These are phyloP conservation scores for Pythium periplocum DNA, from an alignment of 352 stramenopile species.

Conservation along the genomic window DNA sequence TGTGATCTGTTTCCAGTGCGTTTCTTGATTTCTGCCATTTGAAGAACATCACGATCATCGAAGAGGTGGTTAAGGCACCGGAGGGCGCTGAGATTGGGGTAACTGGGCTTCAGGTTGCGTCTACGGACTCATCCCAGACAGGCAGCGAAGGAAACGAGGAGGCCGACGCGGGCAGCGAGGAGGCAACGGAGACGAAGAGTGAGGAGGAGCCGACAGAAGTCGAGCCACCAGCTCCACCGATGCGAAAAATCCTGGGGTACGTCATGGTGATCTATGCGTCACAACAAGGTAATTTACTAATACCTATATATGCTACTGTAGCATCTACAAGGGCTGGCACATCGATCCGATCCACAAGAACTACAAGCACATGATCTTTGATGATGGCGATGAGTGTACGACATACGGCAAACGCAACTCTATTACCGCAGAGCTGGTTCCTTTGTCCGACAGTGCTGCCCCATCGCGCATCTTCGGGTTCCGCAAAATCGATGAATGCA, in stretches of 20 bases:
- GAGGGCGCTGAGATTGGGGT: too few relatives aligned
- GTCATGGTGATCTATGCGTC: background rate
- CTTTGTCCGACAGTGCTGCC: slow-evolving; percentile 30
- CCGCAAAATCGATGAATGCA: slow-evolving; percentile 50
- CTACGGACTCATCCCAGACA: slow-evolving; percentile 1
- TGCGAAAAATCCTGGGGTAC: slow-evolving; percentile 51
- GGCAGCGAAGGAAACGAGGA: background rate
- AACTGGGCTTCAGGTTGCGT: slow-evolving; percentile 2
- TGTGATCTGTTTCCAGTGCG: slow-evolving; percentile 23
- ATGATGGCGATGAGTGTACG: slow-evolving; percentile 65
- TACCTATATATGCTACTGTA: slow-evolving; percentile 8
- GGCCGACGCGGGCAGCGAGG: too few relatives aligned
- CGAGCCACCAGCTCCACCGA: slow-evolving; percentile 7
- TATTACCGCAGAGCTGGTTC: slow-evolving; percentile 48
- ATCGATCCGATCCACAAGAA: slow-evolving; percentile 70
- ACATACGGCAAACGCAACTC: slow-evolving; percentile 35
- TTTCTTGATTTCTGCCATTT: slow-evolving; percentile 57
- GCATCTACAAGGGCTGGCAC: slow-evolving; percentile 73
- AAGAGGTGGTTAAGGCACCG: background rate
- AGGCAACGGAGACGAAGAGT: slow-evolving; percentile 4
- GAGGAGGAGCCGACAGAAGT: background rate
- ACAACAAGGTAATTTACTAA: background rate
- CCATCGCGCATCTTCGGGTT: slow-evolving; percentile 44
- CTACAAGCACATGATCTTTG: slow-evolving; percentile 79
- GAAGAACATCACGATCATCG: slow-evolving; percentile 53